Percentiles rank a stretch among this genome's conserved stretches.
Evolutionary conservation across 129 eudicot genomes (phyloP).

Genomic region (Centaurea solstitialis): DNA sequence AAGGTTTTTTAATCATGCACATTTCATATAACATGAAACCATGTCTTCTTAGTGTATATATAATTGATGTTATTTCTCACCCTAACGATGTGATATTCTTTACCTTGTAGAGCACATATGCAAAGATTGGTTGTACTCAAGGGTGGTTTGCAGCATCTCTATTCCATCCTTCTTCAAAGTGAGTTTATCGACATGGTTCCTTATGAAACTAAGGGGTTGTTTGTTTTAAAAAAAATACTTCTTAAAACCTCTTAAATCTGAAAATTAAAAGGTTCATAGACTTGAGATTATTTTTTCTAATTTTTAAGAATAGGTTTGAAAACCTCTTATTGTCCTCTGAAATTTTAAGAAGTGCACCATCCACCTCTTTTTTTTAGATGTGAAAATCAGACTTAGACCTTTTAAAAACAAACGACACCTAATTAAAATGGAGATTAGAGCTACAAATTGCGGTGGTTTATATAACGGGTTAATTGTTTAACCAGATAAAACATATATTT

Average conservation of each 20-base stretch:
- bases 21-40: not conserved
- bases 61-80: not conserved
- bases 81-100: slow-evolving; percentile 10
- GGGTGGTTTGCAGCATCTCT: slow-evolving; percentile 94
- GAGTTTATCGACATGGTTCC: slow-evolving; percentile 18
- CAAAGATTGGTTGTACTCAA: slow-evolving; percentile 79
- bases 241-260: too few relatives aligned
- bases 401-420: too few relatives aligned
- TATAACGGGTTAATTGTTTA: not conserved
- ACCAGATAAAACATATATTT: not conserved
- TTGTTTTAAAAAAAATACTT: too few relatives aligned
- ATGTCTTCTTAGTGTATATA: slow-evolving; percentile 6
- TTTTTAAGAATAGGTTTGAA: too few relatives aligned
- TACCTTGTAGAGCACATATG: slow-evolving; percentile 68
- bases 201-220: not conserved
- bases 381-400: too few relatives aligned
- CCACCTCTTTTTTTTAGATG: too few relatives aligned
- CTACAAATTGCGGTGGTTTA: not conserved
- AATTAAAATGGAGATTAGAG: not conserved
- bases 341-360: too few relatives aligned
- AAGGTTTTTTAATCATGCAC: not conserved
- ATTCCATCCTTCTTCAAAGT: slow-evolving; percentile 80
- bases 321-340: too few relatives aligned
- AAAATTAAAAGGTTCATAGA: too few relatives aligned
- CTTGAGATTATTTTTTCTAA: too few relatives aligned